These are phyloP conservation scores for Thuja plicata DNA, from an alignment of 83 land plant genomes.

Conservation along the genomic window DNA sequence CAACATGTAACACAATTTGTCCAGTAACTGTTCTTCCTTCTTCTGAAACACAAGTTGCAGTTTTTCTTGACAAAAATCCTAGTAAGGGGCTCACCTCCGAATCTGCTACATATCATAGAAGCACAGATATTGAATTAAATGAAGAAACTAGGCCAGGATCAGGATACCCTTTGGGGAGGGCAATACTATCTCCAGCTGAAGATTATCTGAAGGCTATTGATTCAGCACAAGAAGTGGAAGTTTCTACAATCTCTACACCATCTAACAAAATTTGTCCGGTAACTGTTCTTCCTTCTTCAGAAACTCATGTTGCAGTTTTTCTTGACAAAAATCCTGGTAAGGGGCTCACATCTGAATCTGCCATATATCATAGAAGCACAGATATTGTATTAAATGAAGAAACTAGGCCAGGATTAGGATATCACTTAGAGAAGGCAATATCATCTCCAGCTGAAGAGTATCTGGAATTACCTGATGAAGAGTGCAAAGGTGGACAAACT, in stretches of 20 bases:
- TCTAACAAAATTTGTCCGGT: background rate
- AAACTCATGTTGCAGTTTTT: slow-evolving; percentile 11
- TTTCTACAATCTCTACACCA: background rate
- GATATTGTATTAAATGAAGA: slow-evolving; percentile 3
- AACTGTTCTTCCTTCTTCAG: background rate
- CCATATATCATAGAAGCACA: slow-evolving; percentile 3
- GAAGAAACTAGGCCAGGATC: slow-evolving; percentile 5
- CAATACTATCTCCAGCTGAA: background rate
- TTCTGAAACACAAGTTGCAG: slow-evolving; percentile 9
- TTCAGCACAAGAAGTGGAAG: background rate
- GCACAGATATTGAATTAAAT: slow-evolving; percentile 6
- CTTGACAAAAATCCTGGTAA: slow-evolving; percentile 9
- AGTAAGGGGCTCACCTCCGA: background rate
- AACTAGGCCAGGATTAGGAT: slow-evolving; percentile 9
- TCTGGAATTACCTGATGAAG: background rate
- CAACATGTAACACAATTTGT: background rate
- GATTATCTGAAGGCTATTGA: background rate
- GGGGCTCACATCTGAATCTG: background rate
- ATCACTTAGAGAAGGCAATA: background rate
- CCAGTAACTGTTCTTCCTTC: background rate
- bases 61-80: background rate
- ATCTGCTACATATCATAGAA: background rate
- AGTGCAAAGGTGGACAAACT: background rate
- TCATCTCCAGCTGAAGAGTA: background rate
- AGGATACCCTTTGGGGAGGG: background rate